Percentiles rank a stretch among this genome's conserved stretches.
phyloP scores from a whole-genome alignment of 1,284 basidiomycete species.

The Cutaneotrichosporon spelunceum region DNA sequence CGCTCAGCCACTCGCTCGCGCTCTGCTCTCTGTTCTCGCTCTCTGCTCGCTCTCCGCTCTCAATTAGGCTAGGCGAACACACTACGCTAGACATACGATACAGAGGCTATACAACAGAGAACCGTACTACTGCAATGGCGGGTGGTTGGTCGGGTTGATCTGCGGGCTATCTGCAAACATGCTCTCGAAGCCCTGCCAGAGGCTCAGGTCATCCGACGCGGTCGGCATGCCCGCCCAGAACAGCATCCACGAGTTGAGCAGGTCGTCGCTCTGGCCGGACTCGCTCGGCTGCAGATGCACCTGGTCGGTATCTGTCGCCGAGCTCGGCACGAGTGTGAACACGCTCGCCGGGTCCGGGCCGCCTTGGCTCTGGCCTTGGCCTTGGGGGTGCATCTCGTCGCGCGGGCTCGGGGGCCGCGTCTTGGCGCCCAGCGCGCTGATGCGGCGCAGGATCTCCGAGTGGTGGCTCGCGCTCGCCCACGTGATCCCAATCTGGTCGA shows the following conservation, averaged over 20 bases:
- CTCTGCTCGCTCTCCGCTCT: not conserved
- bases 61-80: not conserved
- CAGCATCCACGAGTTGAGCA: constrained; percentile 12
- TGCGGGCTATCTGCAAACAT: constrained; percentile 11
- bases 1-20: not conserved
- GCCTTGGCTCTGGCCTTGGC: too few relatives aligned
- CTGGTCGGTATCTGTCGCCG: not conserved
- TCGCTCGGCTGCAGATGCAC: not conserved
- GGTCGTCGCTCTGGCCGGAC: constrained; percentile 8
- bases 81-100: not conserved
- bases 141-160: not conserved
- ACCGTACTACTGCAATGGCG: not conserved
- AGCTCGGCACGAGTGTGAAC: not conserved
- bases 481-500: constrained; percentile 16
- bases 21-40: too few relatives aligned
- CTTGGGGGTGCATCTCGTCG: not conserved
- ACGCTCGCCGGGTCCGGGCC: too few relatives aligned
- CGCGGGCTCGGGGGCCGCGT: constrained; percentile 11
- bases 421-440: constrained; percentile 14
- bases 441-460: constrained; percentile 21
- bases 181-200: constrained; percentile 10
- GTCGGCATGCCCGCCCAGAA: constrained; percentile 15
- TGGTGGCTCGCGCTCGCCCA: constrained; percentile 21
- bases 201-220: constrained; percentile 2
- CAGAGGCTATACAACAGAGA: not conserved